These are phyloP conservation scores for Schizophyllum amplum DNA, from an alignment of 1,284 basidiomycete species.

Conservation along the genomic window DNA sequence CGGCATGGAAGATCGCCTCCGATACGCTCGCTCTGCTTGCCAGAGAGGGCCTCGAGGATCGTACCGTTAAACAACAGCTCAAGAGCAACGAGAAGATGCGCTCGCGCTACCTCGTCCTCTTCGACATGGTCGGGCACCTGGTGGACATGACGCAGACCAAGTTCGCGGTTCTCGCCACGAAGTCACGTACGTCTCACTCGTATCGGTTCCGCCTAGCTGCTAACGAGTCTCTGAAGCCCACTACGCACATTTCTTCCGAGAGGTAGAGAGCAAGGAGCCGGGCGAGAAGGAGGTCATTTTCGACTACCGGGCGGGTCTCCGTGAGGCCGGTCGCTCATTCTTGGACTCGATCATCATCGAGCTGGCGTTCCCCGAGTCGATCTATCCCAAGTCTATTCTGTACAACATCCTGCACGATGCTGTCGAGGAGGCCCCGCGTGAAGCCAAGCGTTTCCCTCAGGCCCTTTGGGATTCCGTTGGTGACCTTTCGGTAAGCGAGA, in stretches of 20 bases:
- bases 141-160: conserved; percentile 51
- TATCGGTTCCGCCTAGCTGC: background rate
- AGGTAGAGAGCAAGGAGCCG: conserved; percentile 27
- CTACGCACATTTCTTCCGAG: conserved; percentile 60
- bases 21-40: conserved; percentile 46
- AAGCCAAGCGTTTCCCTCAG: conserved; percentile 67
- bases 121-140: conserved; percentile 50
- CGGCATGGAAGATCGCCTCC: conserved; percentile 63
- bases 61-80: conserved; percentile 43
- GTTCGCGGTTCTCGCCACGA: conserved; percentile 57
- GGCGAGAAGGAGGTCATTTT: conserved; percentile 42
- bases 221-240: conserved; percentile 36
- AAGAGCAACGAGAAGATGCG: conserved; percentile 41
- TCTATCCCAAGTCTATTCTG: conserved; percentile 55
- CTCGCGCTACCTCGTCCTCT: conserved; percentile 52
- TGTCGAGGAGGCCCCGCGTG: conserved; percentile 58
- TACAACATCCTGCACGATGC: conserved; percentile 61
- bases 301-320: conserved; percentile 45
- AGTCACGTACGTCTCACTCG: conserved; percentile 41
- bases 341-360: conserved; percentile 75
- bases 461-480: conserved; percentile 70
- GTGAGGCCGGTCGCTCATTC: conserved; percentile 61
- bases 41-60: conserved; percentile 41
- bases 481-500: conserved; percentile 54
- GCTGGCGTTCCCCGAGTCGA: conserved; percentile 59